phyloP scores from a whole-genome alignment of 805 yeast genomes.

The Candida oleophila region DNA sequence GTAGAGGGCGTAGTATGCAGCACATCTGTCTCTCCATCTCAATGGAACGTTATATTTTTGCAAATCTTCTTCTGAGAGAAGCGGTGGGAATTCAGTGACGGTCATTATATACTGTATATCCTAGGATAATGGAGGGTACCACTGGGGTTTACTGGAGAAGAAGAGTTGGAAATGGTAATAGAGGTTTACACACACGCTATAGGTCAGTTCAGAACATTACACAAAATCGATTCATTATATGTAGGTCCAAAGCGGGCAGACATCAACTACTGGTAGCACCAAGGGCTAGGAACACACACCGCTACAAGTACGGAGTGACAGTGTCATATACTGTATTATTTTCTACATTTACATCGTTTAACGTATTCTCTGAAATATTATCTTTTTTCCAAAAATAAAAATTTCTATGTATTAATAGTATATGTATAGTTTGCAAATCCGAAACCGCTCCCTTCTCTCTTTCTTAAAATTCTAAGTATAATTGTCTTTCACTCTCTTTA shows the following conservation, averaged over 20 bases:
- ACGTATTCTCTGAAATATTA: too few relatives aligned
- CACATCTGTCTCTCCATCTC: conserved; percentile 82
- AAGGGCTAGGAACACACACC: too few relatives aligned
- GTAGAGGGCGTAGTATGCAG: conserved; percentile 48
- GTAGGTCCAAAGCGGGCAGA: too few relatives aligned
- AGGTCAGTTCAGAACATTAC: conserved; percentile 12
- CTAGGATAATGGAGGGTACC: not conserved
- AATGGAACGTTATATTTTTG: conserved; percentile 75
- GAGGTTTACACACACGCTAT: not conserved
- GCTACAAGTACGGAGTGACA: too few relatives aligned
- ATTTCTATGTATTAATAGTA: too few relatives aligned
- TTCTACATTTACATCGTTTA: too few relatives aligned
- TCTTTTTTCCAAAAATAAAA: too few relatives aligned
- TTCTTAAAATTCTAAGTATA: too few relatives aligned
- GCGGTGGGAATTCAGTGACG: conserved; percentile 43
- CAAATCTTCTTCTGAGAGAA: conserved; percentile 77
- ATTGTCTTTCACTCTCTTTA: not conserved
- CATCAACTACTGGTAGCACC: too few relatives aligned
- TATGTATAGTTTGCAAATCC: not conserved
- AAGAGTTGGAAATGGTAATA: not conserved
- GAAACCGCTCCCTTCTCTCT: not conserved
- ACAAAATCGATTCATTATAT: not conserved
- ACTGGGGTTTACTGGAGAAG: not conserved
- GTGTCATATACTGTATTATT: too few relatives aligned
- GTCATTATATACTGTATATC: conserved; percentile 19